These are phyloP conservation scores for Diplodia intermedia DNA, from an alignment of 2,329 filamentous ascomycete genomes.

Conservation along the genomic window DNA sequence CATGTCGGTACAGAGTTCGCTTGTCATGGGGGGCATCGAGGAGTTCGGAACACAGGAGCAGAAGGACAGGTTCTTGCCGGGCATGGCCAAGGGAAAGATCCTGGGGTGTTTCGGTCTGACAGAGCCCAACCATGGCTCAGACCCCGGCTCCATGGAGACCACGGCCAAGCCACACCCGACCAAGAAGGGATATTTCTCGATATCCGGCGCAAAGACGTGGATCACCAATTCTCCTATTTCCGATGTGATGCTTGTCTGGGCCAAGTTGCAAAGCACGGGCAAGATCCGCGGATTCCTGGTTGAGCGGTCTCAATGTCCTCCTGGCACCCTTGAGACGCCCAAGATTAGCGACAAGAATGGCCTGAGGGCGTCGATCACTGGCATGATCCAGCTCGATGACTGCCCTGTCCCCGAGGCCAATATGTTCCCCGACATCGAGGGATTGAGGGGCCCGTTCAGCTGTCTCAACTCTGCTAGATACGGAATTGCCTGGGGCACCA, in stretches of 20 bases:
- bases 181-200: constrained; percentile 79
- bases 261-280: constrained; percentile 86
- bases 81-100: constrained; percentile 81
- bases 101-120: constrained; percentile 89
- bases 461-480: constrained; percentile 94
- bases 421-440: constrained; percentile 92
- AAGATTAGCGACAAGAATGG: constrained; percentile 95
- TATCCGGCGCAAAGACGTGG: constrained; percentile 90
- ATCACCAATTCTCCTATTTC: constrained; percentile 94
- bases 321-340: constrained; percentile 89
- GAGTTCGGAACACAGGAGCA: constrained; percentile 87
- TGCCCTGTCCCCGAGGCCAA: constrained; percentile 88
- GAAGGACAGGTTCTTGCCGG: constrained; percentile 82
- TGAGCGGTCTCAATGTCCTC: constrained; percentile 82
- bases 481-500: constrained; percentile 92
- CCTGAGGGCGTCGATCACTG: constrained; percentile 89
- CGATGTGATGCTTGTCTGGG: constrained; percentile 87
- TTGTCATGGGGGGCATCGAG: constrained; percentile 92
- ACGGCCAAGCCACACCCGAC: constrained; percentile 82
- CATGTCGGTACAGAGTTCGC: constrained; percentile 90
- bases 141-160: constrained; percentile 90
- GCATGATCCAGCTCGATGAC: constrained; percentile 95
- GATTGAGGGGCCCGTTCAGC: constrained; percentile 85
- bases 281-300: constrained; percentile 95
- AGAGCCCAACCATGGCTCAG: constrained; percentile 91